Conservation (phyloP, 768 basidiomycete genomes). For the Baorangia bicolor region DNA sequence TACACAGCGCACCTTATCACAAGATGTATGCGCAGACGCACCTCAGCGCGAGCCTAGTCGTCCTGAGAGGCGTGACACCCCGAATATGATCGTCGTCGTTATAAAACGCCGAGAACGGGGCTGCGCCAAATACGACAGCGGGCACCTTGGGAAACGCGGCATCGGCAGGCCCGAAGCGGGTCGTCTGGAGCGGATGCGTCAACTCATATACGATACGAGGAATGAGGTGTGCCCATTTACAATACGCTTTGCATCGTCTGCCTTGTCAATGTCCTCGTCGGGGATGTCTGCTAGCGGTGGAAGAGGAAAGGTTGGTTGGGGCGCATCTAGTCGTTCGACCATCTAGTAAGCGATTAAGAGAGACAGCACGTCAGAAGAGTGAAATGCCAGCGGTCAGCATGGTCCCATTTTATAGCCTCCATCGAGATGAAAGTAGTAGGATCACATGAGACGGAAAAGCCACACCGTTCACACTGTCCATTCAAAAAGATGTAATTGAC, state of each 20-base stretch:
- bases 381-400: neutral
- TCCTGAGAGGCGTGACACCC: conserved; percentile 57
- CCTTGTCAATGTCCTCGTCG: conserved; percentile 42
- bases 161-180: conserved; percentile 29
- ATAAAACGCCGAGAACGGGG: conserved; percentile 64
- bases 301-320: conserved; percentile 40
- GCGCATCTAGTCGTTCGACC: conserved; percentile 42
- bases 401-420: neutral
- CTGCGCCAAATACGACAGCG: conserved; percentile 69
- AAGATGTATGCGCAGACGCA: conserved; percentile 30
- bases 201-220: neutral
- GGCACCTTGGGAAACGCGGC: conserved; percentile 38
- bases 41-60: conserved; percentile 75
- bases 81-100: conserved; percentile 58
- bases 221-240: conserved; percentile 27
- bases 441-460: conserved; percentile 1
- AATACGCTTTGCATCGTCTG: conserved; percentile 32
- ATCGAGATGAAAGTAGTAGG: neutral
- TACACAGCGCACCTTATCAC: neutral
- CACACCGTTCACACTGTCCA: conserved; percentile 4
- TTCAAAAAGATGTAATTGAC: conserved; percentile 19
- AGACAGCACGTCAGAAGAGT: neutral
- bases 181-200: conserved; percentile 24
- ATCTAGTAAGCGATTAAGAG: conserved; percentile 10
- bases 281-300: conserved; percentile 41